These are phyloP conservation scores for Dryadomyces quercus-mongolicae DNA, from an alignment of 2,329 filamentous ascomycete genomes.

Conservation along the genomic window DNA sequence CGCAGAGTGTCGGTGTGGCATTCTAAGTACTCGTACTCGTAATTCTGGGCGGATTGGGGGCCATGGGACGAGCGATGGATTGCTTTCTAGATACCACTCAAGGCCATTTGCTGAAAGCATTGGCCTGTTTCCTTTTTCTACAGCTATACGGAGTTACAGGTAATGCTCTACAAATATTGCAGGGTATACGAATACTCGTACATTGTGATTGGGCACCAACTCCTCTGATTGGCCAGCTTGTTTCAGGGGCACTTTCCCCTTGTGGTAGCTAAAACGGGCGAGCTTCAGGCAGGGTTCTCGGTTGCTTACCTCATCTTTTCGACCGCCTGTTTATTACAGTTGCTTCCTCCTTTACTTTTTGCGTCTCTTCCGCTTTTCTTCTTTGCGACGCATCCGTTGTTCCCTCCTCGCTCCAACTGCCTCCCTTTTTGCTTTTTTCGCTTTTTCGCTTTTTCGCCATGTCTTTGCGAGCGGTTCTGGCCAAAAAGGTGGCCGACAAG, in stretches of 20 bases:
- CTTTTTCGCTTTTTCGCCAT: not conserved
- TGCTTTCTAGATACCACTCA: not conserved
- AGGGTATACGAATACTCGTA: not conserved
- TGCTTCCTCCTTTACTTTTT: not conserved
- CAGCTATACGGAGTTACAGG: no score
- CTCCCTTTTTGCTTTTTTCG: not conserved
- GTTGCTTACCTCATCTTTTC: not conserved
- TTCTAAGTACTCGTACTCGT: constrained; percentile 20
- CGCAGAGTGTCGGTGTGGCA: constrained; percentile 33
- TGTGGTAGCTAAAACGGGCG: not conserved
- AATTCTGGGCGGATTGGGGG: no score
- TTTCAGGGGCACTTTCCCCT: not conserved
- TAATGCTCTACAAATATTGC: no score
- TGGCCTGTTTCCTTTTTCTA: no score
- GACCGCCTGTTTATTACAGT: not conserved
- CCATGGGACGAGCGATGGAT: no score
- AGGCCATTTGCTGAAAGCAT: no score
- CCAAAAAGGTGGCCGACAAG: no score
- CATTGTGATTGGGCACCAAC: not conserved
- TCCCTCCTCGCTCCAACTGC: no score
- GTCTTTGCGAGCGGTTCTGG: not conserved
- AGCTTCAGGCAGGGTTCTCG: not conserved
- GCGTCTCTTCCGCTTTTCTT: not conserved
- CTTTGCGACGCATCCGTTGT: no score
- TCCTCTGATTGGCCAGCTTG: not conserved